phyloP scores from a whole-genome alignment of 495 filamentous ascomycete genomes.

The Xylona heveae region DNA sequence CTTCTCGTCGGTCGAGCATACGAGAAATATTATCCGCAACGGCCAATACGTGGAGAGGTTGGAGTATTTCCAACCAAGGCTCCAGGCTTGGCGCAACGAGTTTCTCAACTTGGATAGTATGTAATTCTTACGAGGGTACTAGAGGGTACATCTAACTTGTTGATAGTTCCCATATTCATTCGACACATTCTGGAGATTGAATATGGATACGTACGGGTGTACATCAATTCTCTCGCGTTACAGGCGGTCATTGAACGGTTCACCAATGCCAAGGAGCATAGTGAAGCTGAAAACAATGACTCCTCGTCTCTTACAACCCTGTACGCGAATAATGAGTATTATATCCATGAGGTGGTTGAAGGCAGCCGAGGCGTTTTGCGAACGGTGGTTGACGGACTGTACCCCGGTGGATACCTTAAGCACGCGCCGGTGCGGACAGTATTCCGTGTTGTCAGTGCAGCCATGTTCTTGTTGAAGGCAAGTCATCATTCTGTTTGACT shows the following conservation, averaged over 20 bases:
- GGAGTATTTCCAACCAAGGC: slow-evolving; percentile 56
- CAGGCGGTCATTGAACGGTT: slow-evolving; percentile 92
- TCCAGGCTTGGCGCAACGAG: slow-evolving; percentile 51
- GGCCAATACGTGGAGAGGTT: slow-evolving; percentile 62
- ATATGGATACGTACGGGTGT: slow-evolving; percentile 36
- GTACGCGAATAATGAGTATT: slow-evolving; percentile 45
- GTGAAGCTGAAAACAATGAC: slow-evolving; percentile 19
- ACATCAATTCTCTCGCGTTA: slow-evolving; percentile 78
- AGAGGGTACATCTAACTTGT: slow-evolving; percentile 9
- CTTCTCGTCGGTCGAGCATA: slow-evolving; percentile 66
- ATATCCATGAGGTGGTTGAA: slow-evolving; percentile 74
- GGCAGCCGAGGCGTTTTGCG: slow-evolving; percentile 65
- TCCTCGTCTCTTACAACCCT: slow-evolving; percentile 32
- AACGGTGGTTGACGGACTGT: slow-evolving; percentile 64
- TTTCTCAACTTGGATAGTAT: slow-evolving; percentile 41
- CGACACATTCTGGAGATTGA: slow-evolving; percentile 74
- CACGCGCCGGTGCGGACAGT: slow-evolving; percentile 86
- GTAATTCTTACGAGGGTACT: slow-evolving; percentile 5
- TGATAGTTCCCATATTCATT: slow-evolving; percentile 48
- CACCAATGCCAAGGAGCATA: slow-evolving; percentile 30
- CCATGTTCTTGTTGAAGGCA: slow-evolving; percentile 74
- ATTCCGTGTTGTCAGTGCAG: slow-evolving; percentile 82
- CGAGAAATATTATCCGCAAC: slow-evolving; percentile 64
- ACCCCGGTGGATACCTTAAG: slow-evolving; percentile 65
- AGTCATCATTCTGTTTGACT: background rate